Conservation (phyloP, 192 early-diverging fungal species). For the Funneliformis mosseae region DNA sequence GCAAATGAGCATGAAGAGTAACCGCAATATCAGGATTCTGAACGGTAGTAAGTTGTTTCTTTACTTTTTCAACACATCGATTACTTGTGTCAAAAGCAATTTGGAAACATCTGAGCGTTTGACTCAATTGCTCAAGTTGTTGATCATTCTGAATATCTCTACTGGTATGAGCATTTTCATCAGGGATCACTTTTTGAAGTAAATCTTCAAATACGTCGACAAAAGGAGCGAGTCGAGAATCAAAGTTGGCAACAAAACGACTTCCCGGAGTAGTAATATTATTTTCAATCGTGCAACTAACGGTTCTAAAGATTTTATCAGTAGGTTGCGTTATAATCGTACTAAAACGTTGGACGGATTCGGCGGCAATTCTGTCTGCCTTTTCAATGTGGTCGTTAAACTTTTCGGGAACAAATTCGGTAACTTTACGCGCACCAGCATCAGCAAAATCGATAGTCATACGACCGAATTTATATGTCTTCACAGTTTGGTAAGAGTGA, state of each 20-base stretch:
- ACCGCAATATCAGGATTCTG: slow-evolving; percentile 3
- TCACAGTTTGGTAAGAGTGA: slow-evolving; percentile 43
- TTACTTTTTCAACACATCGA: slow-evolving; percentile 33
- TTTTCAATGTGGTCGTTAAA: slow-evolving; percentile 58
- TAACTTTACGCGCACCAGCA: slow-evolving; percentile 37
- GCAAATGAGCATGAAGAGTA: not conserved
- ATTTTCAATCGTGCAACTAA: slow-evolving; percentile 48
- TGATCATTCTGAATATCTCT: slow-evolving; percentile 38
- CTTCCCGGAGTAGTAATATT: slow-evolving; percentile 62
- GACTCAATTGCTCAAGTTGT: slow-evolving; percentile 35
- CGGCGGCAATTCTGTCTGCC: slow-evolving; percentile 63
- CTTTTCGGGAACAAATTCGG: slow-evolving; percentile 40
- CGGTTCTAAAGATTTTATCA: slow-evolving; percentile 59
- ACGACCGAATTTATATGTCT: slow-evolving; percentile 39
- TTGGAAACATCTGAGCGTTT: slow-evolving; percentile 39
- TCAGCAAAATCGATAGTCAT: slow-evolving; percentile 38
- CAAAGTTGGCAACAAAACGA: slow-evolving; percentile 46
- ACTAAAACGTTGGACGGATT: slow-evolving; percentile 66
- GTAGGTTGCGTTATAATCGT: slow-evolving; percentile 64
- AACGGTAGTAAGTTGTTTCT: not conserved
- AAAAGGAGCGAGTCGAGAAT: slow-evolving; percentile 39
- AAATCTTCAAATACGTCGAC: slow-evolving; percentile 59
- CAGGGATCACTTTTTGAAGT: slow-evolving; percentile 47
- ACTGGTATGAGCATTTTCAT: slow-evolving; percentile 35
- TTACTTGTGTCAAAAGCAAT: slow-evolving; percentile 35